These are phyloP conservation scores for Colletotrichum sp. DNA, from an alignment of 2,329 filamentous ascomycete species.

Conservation along the genomic window DNA sequence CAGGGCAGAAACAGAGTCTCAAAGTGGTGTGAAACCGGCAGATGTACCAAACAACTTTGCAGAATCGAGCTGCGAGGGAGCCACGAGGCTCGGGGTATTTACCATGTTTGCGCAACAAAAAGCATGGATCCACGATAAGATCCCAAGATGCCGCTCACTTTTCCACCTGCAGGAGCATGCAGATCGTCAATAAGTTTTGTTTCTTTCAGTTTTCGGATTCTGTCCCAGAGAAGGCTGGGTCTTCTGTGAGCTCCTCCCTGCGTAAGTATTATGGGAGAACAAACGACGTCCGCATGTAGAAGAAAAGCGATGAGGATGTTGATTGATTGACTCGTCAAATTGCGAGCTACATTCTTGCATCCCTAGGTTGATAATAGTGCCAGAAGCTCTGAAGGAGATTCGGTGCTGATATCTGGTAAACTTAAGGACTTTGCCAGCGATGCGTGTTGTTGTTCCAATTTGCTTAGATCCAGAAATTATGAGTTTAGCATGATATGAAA, in stretches of 20 bases:
- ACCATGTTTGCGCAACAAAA: neutral
- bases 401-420: fast-evolving
- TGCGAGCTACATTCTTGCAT: neutral
- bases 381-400: neutral
- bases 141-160: neutral
- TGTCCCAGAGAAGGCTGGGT: neutral
- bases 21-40: neutral
- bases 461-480: fast-evolving
- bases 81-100: neutral
- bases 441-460: neutral
- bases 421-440: fast-evolving
- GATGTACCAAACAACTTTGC: neutral
- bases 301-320: fast-evolving
- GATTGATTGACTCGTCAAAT: fast-evolving
- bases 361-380: fast-evolving
- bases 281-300: neutral
- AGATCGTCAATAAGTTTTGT: neutral
- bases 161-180: neutral
- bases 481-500: fast-evolving
- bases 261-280: neutral
- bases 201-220: neutral
- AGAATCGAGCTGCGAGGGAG: neutral
- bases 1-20: neutral
- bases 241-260: neutral
- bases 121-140: neutral